Evolutionary conservation across 139 green algal genomes (phyloP).

Genomic region (Marvania coccoides): DNA sequence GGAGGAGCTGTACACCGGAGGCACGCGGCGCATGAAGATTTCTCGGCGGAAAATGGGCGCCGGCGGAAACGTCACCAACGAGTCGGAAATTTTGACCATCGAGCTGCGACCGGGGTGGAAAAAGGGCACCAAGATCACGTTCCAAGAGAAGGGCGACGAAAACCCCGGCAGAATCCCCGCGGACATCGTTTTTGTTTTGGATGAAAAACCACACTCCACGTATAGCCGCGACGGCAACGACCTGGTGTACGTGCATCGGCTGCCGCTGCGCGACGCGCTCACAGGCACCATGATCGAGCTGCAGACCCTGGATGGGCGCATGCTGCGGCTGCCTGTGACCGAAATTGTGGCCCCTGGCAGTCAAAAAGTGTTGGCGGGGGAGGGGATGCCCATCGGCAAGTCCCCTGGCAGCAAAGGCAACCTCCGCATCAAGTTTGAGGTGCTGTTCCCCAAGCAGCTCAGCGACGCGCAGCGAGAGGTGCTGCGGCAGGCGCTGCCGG

Average conservation of each 20-base stretch:
- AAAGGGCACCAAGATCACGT: constrained; percentile 90
- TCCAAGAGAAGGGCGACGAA: constrained; percentile 83
- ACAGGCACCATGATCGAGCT: constrained; percentile 27
- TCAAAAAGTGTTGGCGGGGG: constrained; percentile 32
- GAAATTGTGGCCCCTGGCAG: constrained; percentile 6
- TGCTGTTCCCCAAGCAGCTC: constrained; percentile 28
- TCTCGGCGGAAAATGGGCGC: constrained; percentile 21
- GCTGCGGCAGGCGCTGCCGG: constrained; percentile 24
- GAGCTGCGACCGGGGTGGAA: constrained; percentile 93
- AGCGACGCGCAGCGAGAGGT: constrained; percentile 26
- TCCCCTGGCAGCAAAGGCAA: constrained; percentile 55
- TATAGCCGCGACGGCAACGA: constrained; percentile 83
- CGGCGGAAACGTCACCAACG: constrained; percentile 7
- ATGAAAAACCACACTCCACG: constrained; percentile 80
- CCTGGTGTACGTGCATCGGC: constrained; percentile 51
- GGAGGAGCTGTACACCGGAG: constrained; percentile 80
- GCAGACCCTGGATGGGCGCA: constrained; percentile 49
- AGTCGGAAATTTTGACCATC: constrained; percentile 81
- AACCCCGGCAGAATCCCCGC: constrained; percentile 58
- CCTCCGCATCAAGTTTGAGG: constrained; percentile 63
- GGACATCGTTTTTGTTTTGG: constrained; percentile 87
- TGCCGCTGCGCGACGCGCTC: constrained; percentile 49
- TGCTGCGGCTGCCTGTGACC: constrained; percentile 30
- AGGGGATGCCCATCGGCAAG: constrained; percentile 83
- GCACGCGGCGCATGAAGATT: constrained; percentile 44